Conservation (phyloP, 2,329 filamentous ascomycete genomes). For the Zymoseptoria brevis region DNA sequence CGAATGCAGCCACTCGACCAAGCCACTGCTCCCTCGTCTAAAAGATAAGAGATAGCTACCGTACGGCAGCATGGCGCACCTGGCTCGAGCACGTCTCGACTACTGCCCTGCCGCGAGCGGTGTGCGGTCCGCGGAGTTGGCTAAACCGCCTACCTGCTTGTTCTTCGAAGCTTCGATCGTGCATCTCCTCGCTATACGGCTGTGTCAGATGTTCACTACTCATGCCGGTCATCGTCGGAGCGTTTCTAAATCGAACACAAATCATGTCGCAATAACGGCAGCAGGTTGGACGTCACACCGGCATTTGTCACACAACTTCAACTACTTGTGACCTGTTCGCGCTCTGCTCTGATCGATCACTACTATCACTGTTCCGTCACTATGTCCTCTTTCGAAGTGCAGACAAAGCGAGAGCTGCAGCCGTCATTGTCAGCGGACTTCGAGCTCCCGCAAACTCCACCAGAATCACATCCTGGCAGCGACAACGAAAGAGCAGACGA, state of each 20-base stretch:
- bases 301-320: neutral
- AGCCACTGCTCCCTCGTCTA: neutral
- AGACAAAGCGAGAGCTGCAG: neutral
- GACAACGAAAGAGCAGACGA: slow-evolving; percentile 23
- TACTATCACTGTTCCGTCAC: neutral
- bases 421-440: slow-evolving; percentile 8
- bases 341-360: neutral
- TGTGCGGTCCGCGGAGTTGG: neutral
- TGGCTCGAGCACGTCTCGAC: neutral
- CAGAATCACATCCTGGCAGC: slow-evolving; percentile 28
- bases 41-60: neutral
- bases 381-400: neutral
- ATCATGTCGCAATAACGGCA: neutral
- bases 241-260: neutral
- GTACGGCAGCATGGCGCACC: neutral
- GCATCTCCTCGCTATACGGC: slow-evolving; percentile 4
- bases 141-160: neutral
- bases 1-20: neutral
- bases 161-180: neutral
- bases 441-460: slow-evolving; percentile 31
- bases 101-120: neutral
- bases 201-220: neutral
- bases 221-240: neutral
- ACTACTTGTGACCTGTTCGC: neutral
- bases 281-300: neutral